Evolutionary conservation across 2,329 filamentous ascomycete genomes (phyloP), one percentile per base, ranked within the genome.

Genomic region (Colletotrichum liriopes): DNA sequence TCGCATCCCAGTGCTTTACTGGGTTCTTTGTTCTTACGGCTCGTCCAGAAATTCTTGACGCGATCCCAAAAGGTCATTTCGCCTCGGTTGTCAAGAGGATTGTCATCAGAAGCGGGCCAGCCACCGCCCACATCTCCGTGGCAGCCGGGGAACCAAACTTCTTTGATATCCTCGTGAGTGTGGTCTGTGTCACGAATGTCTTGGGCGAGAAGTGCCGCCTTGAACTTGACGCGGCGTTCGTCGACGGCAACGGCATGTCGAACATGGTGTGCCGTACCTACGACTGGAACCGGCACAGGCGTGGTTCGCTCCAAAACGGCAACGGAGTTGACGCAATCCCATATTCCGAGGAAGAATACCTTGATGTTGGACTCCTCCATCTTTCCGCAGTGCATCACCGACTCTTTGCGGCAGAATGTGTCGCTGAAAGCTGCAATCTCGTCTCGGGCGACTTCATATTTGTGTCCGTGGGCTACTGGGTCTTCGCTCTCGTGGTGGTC

Each of bases 71-170:
- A 54, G 0, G 77, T 80, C 65, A 60, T 72, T 43, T 59, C 52
- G 75, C 78, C 78, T 3, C 78, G 66, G 7, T 65, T 72, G 8
- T 79, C 77, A 8, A 79, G 65, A 1, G 74, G 68, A 4, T 79
- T 69, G 26, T 75, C 73, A 5, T 77, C 76, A 8, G 77, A 75
- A 11, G 82, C 79, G 0, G 82, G 81, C 84, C 86, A 89, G 0
- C 88, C 88, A 0, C 88, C 88, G 2, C 88, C 88, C 12, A 89
- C 82, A 65, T 89, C 87, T 12, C 84, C 84, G 67, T 89, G 88
- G 65, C 85, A 85, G 1, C 88, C 88, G 0, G 87, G 83, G 73
- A 89, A 89, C 86, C 87, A 89, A 55, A 89, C 85, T 73, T 89
- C 87, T 59, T 78, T 78, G 69, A 87, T 80, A 64, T 86, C 83